These are phyloP conservation scores for Waitea zeae DNA, from an alignment of 1,284 basidiomycete genomes.

Conservation along the genomic window DNA sequence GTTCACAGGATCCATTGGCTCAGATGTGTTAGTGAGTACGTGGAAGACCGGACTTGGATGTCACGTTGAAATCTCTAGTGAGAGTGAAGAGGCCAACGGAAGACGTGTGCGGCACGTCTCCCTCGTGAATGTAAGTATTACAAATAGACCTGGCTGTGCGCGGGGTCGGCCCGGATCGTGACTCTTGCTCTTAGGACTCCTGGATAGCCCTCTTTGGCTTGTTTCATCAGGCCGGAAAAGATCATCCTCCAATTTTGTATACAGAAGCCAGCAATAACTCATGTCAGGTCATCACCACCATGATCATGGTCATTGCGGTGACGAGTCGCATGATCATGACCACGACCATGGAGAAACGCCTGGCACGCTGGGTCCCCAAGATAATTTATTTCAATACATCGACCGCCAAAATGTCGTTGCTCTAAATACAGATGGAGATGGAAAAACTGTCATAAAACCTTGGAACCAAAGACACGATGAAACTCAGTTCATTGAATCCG, in stretches of 20 bases:
- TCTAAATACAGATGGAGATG: slow-evolving; percentile 33
- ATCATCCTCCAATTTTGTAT: neutral
- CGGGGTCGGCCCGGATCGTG: neutral
- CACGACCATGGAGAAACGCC: slow-evolving; percentile 27
- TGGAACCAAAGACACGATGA: slow-evolving; percentile 59
- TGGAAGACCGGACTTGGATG: too few relatives aligned
- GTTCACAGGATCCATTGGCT: too few relatives aligned
- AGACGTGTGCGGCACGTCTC: too few relatives aligned
- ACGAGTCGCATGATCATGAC: slow-evolving; percentile 38
- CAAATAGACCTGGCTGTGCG: too few relatives aligned
- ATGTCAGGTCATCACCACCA: too few relatives aligned
- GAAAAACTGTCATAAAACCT: slow-evolving; percentile 48
- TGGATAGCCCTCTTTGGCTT: neutral
- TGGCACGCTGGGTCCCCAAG: slow-evolving; percentile 36
- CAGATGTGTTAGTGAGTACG: too few relatives aligned
- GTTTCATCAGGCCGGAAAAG: neutral
- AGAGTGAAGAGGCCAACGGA: too few relatives aligned
- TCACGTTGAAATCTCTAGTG: too few relatives aligned
- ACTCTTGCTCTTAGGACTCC: neutral
- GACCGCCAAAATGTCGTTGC: slow-evolving; percentile 58
- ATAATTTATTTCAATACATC: slow-evolving; percentile 53
- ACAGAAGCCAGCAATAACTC: slow-evolving; percentile 14
- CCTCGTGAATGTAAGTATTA: too few relatives aligned
- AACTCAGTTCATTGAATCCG: slow-evolving; percentile 56
- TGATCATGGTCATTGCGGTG: slow-evolving; percentile 31